Percentiles rank a stretch among this genome's conserved stretches.
Evolutionary conservation across 495 filamentous ascomycete species (phyloP).

Genomic region (Aspergillus conjunctus): DNA sequence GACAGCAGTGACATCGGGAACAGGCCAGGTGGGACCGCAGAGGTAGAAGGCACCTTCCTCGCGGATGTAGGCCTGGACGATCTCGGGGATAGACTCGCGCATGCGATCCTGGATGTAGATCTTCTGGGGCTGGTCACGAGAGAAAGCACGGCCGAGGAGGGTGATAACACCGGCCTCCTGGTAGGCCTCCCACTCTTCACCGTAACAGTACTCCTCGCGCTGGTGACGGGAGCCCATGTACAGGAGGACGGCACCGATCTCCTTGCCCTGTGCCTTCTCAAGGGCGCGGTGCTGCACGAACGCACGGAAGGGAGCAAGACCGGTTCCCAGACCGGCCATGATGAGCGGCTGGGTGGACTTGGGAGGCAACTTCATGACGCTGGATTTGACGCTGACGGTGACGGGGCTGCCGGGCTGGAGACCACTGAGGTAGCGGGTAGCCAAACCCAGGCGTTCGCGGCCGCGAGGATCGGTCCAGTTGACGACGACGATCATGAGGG

Average conservation of each 20-base stretch:
- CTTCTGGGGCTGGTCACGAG: slow-evolving; percentile 94
- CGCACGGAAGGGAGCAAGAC: slow-evolving; percentile 94
- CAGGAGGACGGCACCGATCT: slow-evolving; percentile 88
- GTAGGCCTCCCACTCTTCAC: slow-evolving; percentile 99
- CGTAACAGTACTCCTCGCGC: slow-evolving; percentile 97
- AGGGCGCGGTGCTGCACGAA: slow-evolving; percentile 98
- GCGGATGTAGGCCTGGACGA: slow-evolving; percentile 85
- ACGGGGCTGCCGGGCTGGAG: slow-evolving; percentile 74
- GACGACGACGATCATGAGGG: slow-evolving; percentile 98
- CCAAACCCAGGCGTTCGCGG: slow-evolving; percentile 88
- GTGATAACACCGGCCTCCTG: slow-evolving; percentile 94
- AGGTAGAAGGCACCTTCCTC: slow-evolving; percentile 93
- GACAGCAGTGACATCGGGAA: slow-evolving; percentile 95
- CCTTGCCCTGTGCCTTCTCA: slow-evolving; percentile 92
- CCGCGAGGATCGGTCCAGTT: slow-evolving; percentile 87
- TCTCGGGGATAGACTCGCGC: slow-evolving; percentile 82
- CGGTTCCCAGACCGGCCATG: slow-evolving; percentile 99
- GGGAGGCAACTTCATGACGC: slow-evolving; percentile 93
- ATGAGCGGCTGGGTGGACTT: slow-evolving; percentile 87
- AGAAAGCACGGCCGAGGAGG: slow-evolving; percentile 90
- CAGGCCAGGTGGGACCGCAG: slow-evolving; percentile 97
- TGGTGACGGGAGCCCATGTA: slow-evolving; percentile 98
- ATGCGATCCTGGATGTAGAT: slow-evolving; percentile 99
- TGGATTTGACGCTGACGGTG: slow-evolving; percentile 93
- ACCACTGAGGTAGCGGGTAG: slow-evolving; percentile 80